Evolutionary conservation across 441 rosid genomes (phyloP), one percentile per base, ranked within the genome.

Genomic region (Croton setiger): DNA sequence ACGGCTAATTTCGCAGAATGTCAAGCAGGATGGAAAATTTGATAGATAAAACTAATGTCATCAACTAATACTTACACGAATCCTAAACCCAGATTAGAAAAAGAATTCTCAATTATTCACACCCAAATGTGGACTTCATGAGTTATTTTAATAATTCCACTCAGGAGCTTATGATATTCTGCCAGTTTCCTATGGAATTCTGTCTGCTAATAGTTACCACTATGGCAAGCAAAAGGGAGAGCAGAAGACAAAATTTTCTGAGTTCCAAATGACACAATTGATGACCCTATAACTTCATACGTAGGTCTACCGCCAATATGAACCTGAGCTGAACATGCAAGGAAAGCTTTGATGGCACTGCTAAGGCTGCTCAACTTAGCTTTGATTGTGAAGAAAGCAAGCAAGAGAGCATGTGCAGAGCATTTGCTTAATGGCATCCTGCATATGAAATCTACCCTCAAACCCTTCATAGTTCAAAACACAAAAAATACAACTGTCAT

Each of bases 371-470:
- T 49, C 55, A 17, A 48, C 57, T 6, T 59, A 20, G 35, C 52
- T 52, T 67, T 21, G 60, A 54, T 67, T 67, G 53, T 67, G 52
- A 17, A 23, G 39, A 13, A 69, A 69, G 72, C 72, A 69, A 60
- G 72, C 60, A 51, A 60, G 43, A 4, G 8, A 4, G 64, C 17
- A 64, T 47, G 67, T 17, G 6, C 23, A 48, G 17, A 47, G 54
- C 43, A 64, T 35, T 36, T 11, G 7, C 39, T 35, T 60, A 5
- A 21, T 1, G 15, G 59, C 5, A 23, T 58, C 66, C 60, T 69
- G 60, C 60, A 69, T 49, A 35, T 69, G 21, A 55, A 48, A 21
- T 17, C 37, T 10, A 12, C 8, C 9, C 13, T 36, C 20, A 37
- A 45, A 13, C 0, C 21, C 31, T 7, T 20, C 18, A 39, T 23